Base-by-base conservation (phyloP, 2,329 filamentous ascomycete species). In the Hypoxylon sp. region DNA sequence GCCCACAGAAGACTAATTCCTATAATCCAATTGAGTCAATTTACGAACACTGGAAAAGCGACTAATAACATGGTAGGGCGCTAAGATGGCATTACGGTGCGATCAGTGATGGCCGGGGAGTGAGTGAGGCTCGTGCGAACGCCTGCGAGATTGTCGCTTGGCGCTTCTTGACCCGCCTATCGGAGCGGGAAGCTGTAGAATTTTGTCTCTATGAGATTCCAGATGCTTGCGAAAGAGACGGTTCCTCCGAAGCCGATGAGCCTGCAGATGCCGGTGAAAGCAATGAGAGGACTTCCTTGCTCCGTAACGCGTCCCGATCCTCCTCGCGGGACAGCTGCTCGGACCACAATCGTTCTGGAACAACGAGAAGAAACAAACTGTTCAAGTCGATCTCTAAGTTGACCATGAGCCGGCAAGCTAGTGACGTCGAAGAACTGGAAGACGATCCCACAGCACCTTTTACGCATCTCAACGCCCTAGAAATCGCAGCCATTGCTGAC, bases 141-240 rank as follows among this genome's bases (percentile, higher is more conserved):
- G 91, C 90, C 26, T 94, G 91, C 74, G 92, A 95, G 79, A 91
- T 93, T 65, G 90, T 93, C 12, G 92, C 92, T 36, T 93, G 91
- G 90, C 86, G 91, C 38, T 93, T 93, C 71, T 81, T 94, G 33
- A 88, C 87, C 14, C 87, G 87, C 57, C 80, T 93, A 30, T 89
- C 89, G 1, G 90, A 93, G 74, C 82, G 87, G 22, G 91, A 94
- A 72, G 89, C 89, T 7, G 89, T 95, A 24, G 88, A 93, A 58
- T 92, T 84, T 72, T 90, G 92, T 58, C 84, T 93, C 32, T 90
- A 89, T 70, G 91, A 94, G 75, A 86, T 94, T 45, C 89, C 90
- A 1, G 80, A 81, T 54, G 69, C 72, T 7, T 74, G 76, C 18
- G 65, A 74, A 4, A 66, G 63, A 12, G 70, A 69, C 6, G 60